These are phyloP conservation scores for Salix koriyanagi DNA, from an alignment of 345 rosid genomes.

Conservation along the genomic window DNA sequence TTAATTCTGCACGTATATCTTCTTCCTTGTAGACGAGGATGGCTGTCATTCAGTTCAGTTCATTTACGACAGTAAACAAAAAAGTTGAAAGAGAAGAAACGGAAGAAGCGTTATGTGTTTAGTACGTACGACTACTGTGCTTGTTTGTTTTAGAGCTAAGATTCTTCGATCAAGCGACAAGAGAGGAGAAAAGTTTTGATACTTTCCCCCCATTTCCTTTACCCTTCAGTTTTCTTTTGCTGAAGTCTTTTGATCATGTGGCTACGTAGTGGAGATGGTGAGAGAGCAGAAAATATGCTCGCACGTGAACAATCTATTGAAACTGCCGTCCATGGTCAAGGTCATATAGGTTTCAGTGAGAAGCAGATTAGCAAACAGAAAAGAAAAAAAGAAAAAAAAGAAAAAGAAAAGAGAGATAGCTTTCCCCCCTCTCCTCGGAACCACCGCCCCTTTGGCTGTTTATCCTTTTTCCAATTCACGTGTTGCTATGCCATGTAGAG, in stretches of 20 bases:
- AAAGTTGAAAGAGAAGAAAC: background rate
- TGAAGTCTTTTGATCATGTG: background rate
- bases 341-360: constrained; percentile 4
- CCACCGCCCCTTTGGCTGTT: constrained; percentile 45
- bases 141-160: constrained; percentile 4
- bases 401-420: background rate
- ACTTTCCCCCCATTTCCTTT: background rate
- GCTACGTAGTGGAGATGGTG: constrained; percentile 6
- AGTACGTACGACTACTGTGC: background rate
- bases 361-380: background rate
- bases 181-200: background rate
- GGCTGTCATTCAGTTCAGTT: background rate
- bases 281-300: constrained; percentile 16
- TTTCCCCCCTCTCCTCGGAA: constrained; percentile 35
- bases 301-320: constrained; percentile 40
- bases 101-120: background rate
- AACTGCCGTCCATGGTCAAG: constrained; percentile 35
- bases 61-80: background rate
- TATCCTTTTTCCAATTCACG: constrained; percentile 47
- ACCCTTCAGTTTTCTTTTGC: background rate
- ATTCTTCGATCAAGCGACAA: constrained; percentile 1
- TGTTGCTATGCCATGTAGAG: constrained; percentile 48
- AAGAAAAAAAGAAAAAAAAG: background rate
- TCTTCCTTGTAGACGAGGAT: background rate
- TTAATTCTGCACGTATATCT: background rate